phyloP scores from a whole-genome alignment of 345 rosid species.

The Euphorbia pulcherrima region DNA sequence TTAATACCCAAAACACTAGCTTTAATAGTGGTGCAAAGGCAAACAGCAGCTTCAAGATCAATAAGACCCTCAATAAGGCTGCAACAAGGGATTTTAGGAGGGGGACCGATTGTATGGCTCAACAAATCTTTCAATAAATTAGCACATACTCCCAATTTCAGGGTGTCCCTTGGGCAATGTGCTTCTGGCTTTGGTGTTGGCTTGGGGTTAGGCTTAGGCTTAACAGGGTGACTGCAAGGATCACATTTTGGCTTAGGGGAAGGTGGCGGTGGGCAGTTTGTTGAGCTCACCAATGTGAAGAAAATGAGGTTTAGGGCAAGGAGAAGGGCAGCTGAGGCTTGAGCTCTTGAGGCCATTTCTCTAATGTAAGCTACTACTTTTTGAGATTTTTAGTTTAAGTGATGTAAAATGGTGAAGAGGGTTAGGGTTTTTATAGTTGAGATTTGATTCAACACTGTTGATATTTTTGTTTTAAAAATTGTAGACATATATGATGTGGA shows the following conservation, averaged over 20 bases:
- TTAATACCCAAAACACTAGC: constrained; percentile 31
- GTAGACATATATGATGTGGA: not conserved
- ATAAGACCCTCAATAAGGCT: constrained; percentile 44
- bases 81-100: constrained; percentile 64
- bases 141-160: constrained; percentile 64
- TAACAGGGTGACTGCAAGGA: too few species aligned
- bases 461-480: not conserved
- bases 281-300: constrained; percentile 50
- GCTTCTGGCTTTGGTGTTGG: constrained; percentile 16
- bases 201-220: too few species aligned
- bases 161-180: constrained; percentile 63
- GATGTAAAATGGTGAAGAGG: not conserved
- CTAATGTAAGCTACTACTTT: not conserved
- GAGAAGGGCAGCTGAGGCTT: constrained; percentile 44
- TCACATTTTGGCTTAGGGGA: too few species aligned
- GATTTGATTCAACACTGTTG: not conserved
- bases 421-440: not conserved
- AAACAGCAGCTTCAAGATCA: constrained; percentile 71
- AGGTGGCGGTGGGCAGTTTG: too few species aligned
- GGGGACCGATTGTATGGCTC: constrained; percentile 43
- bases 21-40: constrained; percentile 77
- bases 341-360: constrained; percentile 37
- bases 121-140: constrained; percentile 44
- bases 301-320: constrained; percentile 57
- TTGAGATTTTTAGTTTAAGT: not conserved